phyloP scores from a whole-genome alignment of 2,329 filamentous ascomycete genomes.

The Diaporthe sp. region DNA sequence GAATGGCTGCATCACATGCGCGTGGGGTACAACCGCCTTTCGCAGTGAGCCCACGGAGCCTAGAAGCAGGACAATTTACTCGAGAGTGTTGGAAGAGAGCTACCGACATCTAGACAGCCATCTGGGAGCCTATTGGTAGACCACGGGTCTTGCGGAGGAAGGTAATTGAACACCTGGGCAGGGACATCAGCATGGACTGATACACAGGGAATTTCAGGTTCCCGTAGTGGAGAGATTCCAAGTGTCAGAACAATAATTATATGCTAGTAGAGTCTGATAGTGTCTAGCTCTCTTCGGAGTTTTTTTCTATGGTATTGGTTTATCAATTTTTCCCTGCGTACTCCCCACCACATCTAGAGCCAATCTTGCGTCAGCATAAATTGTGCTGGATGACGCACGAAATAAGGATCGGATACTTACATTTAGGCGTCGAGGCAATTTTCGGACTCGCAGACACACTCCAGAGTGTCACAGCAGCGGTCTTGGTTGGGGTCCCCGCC shows the following conservation, averaged over 20 bases:
- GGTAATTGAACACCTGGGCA: background rate
- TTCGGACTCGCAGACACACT: conserved; percentile 17
- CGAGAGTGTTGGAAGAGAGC: background rate
- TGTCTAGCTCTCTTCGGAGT: background rate
- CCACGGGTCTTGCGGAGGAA: too few relatives aligned
- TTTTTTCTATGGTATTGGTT: background rate
- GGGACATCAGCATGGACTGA: background rate
- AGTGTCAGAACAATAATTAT: background rate
- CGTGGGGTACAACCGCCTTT: background rate
- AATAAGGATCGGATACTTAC: background rate
- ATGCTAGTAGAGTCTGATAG: too few relatives aligned
- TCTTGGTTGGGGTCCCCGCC: background rate
- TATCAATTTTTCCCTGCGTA: background rate
- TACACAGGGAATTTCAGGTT: background rate
- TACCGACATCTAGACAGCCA: background rate
- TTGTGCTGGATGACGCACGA: background rate
- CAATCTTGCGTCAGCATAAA: background rate
- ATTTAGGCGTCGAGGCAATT: conserved; percentile 1
- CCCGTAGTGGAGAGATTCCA: background rate
- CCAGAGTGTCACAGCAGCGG: conserved; percentile 7
- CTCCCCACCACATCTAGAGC: background rate
- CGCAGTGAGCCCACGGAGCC: background rate
- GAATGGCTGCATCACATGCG: background rate
- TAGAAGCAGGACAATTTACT: background rate
- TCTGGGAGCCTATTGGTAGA: background rate